Evolutionary conservation across 257 asterid genomes (phyloP).

Genomic region (Cordia subcordata): DNA sequence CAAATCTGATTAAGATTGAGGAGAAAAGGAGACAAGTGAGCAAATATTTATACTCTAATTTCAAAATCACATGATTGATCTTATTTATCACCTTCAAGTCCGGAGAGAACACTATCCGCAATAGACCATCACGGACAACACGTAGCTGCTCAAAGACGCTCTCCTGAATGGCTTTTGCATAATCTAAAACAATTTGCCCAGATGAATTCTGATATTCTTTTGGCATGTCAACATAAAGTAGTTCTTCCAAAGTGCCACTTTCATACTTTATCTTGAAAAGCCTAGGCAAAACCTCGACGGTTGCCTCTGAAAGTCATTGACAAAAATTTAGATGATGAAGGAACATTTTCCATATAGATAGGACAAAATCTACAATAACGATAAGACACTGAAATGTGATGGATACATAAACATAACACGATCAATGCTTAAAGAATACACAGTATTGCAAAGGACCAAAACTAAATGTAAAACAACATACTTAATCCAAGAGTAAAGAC

Average conservation of each 20-base stretch:
- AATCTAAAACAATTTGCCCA: slow-evolving; percentile 90
- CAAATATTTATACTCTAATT: slow-evolving; percentile 11
- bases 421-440: too few relatives aligned
- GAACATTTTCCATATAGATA: background rate
- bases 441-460: background rate
- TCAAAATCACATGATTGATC: slow-evolving; percentile 5
- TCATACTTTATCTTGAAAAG: slow-evolving; percentile 84
- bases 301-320: slow-evolving; percentile 67
- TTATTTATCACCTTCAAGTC: slow-evolving; percentile 68
- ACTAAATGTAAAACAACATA: background rate
- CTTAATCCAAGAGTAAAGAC: slow-evolving; percentile 15
- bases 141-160: slow-evolving; percentile 95
- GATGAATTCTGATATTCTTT: slow-evolving; percentile 85
- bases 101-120: slow-evolving; percentile 84
- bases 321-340: background rate
- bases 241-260: slow-evolving; percentile 91
- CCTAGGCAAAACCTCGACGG: slow-evolving; percentile 88
- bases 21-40: slow-evolving; percentile 4
- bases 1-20: slow-evolving; percentile 50
- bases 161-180: slow-evolving; percentile 95
- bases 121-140: slow-evolving; percentile 98
- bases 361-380: background rate
- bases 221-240: slow-evolving; percentile 95
- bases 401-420: background rate
- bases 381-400: too few relatives aligned